Base-by-base conservation (phyloP, 2,329 filamentous ascomycete species). In the Aureobasidium pullulans region DNA sequence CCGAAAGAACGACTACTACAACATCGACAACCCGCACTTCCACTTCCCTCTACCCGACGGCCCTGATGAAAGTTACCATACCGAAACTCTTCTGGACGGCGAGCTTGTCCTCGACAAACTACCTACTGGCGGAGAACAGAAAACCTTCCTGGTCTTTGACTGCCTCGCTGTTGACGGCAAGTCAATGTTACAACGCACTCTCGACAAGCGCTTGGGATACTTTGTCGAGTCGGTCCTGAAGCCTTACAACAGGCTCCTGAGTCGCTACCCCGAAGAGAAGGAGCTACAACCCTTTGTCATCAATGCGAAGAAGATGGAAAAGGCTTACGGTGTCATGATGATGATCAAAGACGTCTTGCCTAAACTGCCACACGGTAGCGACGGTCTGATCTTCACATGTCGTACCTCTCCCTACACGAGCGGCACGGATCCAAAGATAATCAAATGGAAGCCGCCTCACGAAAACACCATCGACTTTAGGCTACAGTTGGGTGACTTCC, bases 321-420 rank as follows among this genome's bases (percentile, higher is more conserved):
- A 94, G 66, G 86, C 86, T 50, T 99, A 99, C 75, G 90, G 86
- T 48, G 85, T 95, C 62, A 86, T 90, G 69, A 89, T 89, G 83
- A 96, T 97, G 87, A 96, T 99, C 77, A 84, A 86, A 65, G 82
- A 92, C 60, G 84, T 95, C 46, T 84, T 97, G 31, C 92, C 91
- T 1, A 85, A 81, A 43, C 82, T 99, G 37, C 87, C 86, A 65
- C 94, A 99, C 71, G 92, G 93, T 63, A 97, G 96, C 72, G 94
- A 99, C 71, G 94, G 94, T 6, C 81, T 99, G 48, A 96, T 99
- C 69, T 99, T 97, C 75, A 97, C 94, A n/a, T 96, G 93, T 75
- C 85, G 89, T 64, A 87, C 85, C 66, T 90, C 89, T 16, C 82
- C 87, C 9, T 99, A 99, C 77, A 86, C 87, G 66, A 87, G 88